Evolutionary conservation across 2,329 filamentous ascomycete species (phyloP).

Genomic region (Pleoardoris graminearum): DNA sequence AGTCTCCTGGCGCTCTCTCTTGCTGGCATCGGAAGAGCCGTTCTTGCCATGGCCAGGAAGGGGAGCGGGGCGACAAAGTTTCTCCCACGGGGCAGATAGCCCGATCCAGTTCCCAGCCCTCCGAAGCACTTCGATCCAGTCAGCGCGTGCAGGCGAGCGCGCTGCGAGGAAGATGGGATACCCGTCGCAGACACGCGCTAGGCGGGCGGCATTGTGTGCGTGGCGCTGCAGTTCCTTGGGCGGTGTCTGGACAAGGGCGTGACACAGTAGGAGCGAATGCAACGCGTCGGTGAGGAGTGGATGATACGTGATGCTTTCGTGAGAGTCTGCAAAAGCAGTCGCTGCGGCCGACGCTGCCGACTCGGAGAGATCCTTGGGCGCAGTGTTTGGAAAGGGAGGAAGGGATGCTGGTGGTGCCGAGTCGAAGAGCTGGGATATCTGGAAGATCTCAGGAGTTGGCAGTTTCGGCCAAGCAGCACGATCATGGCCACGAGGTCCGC

Average conservation of each 20-base stretch:
- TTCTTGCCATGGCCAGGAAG: constrained; percentile 38
- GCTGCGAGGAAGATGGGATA: constrained; percentile 79
- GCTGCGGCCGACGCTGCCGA: constrained; percentile 38
- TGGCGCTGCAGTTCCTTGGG: constrained; percentile 76
- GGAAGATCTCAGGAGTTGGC: constrained; percentile 56
- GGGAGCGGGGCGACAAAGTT: constrained; percentile 61
- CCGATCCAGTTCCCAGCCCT: constrained; percentile 71
- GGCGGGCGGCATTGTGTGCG: constrained; percentile 77
- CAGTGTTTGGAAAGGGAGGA: constrained; percentile 63
- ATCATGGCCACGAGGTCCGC: constrained; percentile 35
- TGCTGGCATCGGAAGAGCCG: constrained; percentile 6
- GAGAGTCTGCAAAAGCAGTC: constrained; percentile 48
- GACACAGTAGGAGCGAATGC: constrained; percentile 76
- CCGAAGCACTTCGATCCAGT: constrained; percentile 78
- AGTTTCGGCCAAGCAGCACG: constrained; percentile 51
- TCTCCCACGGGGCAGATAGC: constrained; percentile 68
- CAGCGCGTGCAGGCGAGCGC: constrained; percentile 70
- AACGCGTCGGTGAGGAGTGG: constrained; percentile 78
- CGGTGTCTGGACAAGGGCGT: constrained; percentile 78
- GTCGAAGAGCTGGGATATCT: constrained; percentile 69
- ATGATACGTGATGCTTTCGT: constrained; percentile 76
- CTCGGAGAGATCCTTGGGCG: constrained; percentile 33
- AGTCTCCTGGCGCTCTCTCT: constrained; percentile 42
- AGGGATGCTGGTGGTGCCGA: constrained; percentile 67
- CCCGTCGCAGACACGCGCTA: constrained; percentile 73